Conservation (phyloP, 441 rosid genomes). For the Manihot esculenta region DNA sequence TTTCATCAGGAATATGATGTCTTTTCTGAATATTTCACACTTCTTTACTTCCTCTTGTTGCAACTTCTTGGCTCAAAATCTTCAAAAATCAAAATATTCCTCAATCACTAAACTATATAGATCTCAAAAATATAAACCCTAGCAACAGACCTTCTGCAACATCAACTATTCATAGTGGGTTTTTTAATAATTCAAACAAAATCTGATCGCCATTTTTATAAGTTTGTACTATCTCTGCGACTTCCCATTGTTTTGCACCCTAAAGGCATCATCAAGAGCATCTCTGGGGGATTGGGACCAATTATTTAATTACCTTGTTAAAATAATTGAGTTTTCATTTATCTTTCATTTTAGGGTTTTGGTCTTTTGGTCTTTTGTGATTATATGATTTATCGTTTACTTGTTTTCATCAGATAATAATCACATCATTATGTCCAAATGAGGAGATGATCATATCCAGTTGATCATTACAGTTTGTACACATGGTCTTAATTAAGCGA, state of each 20-base stretch:
- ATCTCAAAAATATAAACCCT: slow-evolving; percentile 10
- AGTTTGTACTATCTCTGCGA: neutral
- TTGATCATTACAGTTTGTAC: neutral
- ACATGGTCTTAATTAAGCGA: neutral
- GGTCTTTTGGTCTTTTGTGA: no score
- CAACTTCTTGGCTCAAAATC: no score
- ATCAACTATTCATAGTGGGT: neutral
- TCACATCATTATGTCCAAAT: neutral
- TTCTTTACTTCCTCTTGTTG: neutral
- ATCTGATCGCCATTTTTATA: neutral
- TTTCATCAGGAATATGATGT: slow-evolving; percentile 13
- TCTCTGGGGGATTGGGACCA: no score
- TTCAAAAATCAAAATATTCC: no score
- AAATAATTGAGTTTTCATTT: no score
- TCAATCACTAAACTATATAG: neutral
- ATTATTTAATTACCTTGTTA: no score
- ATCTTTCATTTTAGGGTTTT: no score
- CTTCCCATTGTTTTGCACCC: neutral
- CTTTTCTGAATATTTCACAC: neutral
- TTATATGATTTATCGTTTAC: neutral
- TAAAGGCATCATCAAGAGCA: no score
- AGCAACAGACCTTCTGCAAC: neutral
- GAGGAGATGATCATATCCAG: neutral
- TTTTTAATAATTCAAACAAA: neutral
- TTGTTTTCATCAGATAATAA: neutral